Conservation (phyloP, 2,329 filamentous ascomycete genomes). For the Cercospora berteroae region DNA sequence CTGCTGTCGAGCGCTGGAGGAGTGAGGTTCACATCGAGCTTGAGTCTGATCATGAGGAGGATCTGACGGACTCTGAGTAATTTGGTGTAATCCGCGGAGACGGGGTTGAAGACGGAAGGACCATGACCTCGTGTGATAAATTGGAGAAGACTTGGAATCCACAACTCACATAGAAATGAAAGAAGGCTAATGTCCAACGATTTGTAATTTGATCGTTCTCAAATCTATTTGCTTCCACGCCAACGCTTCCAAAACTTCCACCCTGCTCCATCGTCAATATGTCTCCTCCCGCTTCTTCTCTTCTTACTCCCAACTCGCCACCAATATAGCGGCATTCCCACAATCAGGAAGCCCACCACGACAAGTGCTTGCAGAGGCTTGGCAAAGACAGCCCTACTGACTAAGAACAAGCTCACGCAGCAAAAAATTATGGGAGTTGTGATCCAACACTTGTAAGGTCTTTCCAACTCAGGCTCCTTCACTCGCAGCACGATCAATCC, state of each 20-base stretch:
- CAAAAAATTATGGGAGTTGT: constrained; percentile 96
- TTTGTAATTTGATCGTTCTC: background rate
- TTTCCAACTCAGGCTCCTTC: constrained; percentile 78
- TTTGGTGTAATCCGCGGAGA: background rate
- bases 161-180: background rate
- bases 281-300: constrained; percentile 29
- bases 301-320: constrained; percentile 70
- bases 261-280: constrained; percentile 26
- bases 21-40: background rate
- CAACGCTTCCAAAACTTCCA: constrained; percentile 49
- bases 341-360: constrained; percentile 79
- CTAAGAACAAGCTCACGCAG: constrained; percentile 89
- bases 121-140: background rate
- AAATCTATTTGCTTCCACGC: constrained; percentile 28
- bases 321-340: constrained; percentile 84
- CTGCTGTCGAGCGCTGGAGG: background rate
- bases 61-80: background rate
- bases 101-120: background rate
- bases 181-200: background rate
- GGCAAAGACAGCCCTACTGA: constrained; percentile 84
- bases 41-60: background rate
- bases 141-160: background rate
- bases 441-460: constrained; percentile 96
- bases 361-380: constrained; percentile 86
- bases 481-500: constrained; percentile 89